A percentile compares a stretch with the other conserved stretches of the same genome.
Evolutionary conservation across 495 filamentous ascomycete species (phyloP).

Genomic region (Aspergillus steynii): DNA sequence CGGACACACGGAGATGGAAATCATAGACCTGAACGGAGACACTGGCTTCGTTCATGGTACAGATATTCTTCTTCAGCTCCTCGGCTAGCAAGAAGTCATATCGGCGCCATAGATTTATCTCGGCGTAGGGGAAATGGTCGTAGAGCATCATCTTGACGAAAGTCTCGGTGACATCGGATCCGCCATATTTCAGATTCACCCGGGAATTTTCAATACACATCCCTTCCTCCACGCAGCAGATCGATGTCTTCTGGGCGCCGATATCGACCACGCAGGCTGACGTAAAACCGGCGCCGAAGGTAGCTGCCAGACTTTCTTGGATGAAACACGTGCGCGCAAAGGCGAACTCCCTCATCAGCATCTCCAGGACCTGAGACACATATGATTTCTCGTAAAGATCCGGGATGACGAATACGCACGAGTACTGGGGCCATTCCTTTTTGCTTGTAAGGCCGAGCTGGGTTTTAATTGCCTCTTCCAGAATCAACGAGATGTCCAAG

Average conservation of each 20-base stretch:
- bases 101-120: slow-evolving; percentile 85
- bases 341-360: slow-evolving; percentile 82
- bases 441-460: slow-evolving; percentile 77
- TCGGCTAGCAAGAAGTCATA: slow-evolving; percentile 94
- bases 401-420: slow-evolving; percentile 91
- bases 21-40: slow-evolving; percentile 78
- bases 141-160: slow-evolving; percentile 97
- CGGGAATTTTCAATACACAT: slow-evolving; percentile 90
- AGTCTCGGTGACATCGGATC: slow-evolving; percentile 87
- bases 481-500: slow-evolving; percentile 79
- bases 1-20: slow-evolving; percentile 86
- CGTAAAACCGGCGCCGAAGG: slow-evolving; percentile 93
- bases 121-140: slow-evolving; percentile 89
- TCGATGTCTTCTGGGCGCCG: slow-evolving; percentile 96
- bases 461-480: slow-evolving; percentile 80
- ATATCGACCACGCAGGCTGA: slow-evolving; percentile 94
- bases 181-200: slow-evolving; percentile 92
- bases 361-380: slow-evolving; percentile 77
- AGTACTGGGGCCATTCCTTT: slow-evolving; percentile 84
- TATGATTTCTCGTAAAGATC: slow-evolving; percentile 95
- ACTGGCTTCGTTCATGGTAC: slow-evolving; percentile 80
- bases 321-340: slow-evolving; percentile 89
- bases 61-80: slow-evolving; percentile 88
- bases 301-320: slow-evolving; percentile 91
- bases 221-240: slow-evolving; percentile 96